phyloP scores from a whole-genome alignment of 208 protist genomes.

The Crithidia thermophila region DNA sequence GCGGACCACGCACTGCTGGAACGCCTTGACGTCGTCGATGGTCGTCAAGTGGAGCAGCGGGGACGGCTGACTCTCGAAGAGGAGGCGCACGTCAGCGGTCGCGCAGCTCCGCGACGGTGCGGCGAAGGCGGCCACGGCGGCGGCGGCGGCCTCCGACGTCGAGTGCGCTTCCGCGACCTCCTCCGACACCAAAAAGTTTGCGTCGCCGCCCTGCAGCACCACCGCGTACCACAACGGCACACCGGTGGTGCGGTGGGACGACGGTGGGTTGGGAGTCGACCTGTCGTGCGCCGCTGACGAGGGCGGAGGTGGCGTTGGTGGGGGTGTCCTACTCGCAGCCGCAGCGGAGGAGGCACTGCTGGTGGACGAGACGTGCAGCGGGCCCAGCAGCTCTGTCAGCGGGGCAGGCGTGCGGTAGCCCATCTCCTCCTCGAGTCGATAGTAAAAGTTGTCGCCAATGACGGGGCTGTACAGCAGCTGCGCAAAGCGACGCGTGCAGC shows the following conservation, averaged over 20 bases:
- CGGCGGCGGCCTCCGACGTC: conserved; percentile 1
- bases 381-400: conserved; percentile 27
- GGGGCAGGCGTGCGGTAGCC: conserved; percentile 19
- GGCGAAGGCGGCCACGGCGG: not conserved
- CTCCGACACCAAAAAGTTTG: conserved; percentile 7
- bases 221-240: conserved; percentile 35
- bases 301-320: not conserved
- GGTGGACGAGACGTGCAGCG: conserved; percentile 8
- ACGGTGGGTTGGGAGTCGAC: too few relatives aligned
- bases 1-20: conserved; percentile 17
- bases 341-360: too few relatives aligned
- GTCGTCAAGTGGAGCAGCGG: conserved; percentile 26
- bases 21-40: conserved; percentile 6
- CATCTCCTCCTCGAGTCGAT: conserved; percentile 30
- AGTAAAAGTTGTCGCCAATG: conserved; percentile 24
- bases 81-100: conserved; percentile 21
- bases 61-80: conserved; percentile 30
- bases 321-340: too few relatives aligned
- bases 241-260: not conserved
- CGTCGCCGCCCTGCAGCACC: conserved; percentile 19
- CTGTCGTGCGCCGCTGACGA: too few relatives aligned
- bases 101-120: not conserved
- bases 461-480: conserved; percentile 23
- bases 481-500: conserved; percentile 15
- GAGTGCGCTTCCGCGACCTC: not conserved